Base-by-base conservation (phyloP, 805 yeast species). In the Torulaspora delbrueckii region DNA sequence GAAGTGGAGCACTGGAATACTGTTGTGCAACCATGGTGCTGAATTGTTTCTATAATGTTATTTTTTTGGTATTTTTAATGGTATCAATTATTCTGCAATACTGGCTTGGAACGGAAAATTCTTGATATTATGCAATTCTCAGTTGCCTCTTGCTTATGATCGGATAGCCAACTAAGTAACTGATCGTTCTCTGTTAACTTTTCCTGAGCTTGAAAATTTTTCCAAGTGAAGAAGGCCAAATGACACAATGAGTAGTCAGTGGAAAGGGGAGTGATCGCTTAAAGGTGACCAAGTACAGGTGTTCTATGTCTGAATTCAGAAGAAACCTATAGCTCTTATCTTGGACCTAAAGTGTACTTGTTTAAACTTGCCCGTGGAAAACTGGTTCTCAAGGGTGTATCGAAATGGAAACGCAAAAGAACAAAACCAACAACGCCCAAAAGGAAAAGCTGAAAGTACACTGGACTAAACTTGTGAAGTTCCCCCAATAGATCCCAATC, bases 1-100 rank as follows among this genome's bases (percentile, higher is more conserved):
- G 88, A 69, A 93, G 80, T 45, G 99, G 99, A 51, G 99, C 99
- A 74, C 97, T 89, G 48, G 98, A 93, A 76, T 86, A 90, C 63
- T 96, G 95, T 68, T 91, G 84, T 41, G 69, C 72, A 38, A 69
- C 73, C 75, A 71, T 69, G 27, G 43, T 62, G 16, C 46, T 45
- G 23, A 41, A 42, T 8, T 23, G 36, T 5, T 32, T 36, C 40
- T 43, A 43, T 43, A 31, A 38, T 39, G 26, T 22, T 14, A 19
- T 35, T 33, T 36, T 31, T 40, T 40, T 19, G 22, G 5, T 41
- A 27, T 14, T 44, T 37, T 33, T 34, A 42, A 14, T 10, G 8
- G 35, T 19, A 9, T 39, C 32, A 32, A 43, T 41, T 40, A 42
- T 43, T 46, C 16, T 28, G 25, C 31, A 36, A 31, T 37, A 26